Percentiles rank a stretch among this genome's conserved stretches.
These are phyloP conservation scores for Rhodotorula sp. DNA, from an alignment of 1,284 basidiomycete genomes.

Conservation along the genomic window DNA sequence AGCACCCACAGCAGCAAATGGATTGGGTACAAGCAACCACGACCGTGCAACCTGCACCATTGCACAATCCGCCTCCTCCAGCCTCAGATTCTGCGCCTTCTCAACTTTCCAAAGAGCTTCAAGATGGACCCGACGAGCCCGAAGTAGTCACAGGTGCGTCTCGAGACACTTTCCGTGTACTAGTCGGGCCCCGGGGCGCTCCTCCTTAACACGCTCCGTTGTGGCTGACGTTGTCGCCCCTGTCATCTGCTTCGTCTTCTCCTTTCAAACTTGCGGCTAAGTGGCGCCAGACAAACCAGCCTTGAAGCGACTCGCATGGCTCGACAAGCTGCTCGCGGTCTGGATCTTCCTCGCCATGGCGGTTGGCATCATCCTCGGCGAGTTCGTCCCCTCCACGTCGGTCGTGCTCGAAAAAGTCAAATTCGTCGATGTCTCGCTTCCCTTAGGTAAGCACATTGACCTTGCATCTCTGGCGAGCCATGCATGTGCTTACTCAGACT, in stretches of 20 bases:
- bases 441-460: too few relatives aligned
- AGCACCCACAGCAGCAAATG: too few relatives aligned
- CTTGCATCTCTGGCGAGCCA: neutral
- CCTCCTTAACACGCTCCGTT: neutral
- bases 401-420: constrained; percentile 44
- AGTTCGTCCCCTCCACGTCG: constrained; percentile 41
- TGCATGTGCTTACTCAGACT: neutral
- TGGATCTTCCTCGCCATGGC: constrained; percentile 75
- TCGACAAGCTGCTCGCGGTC: constrained; percentile 69
- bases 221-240: neutral
- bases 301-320: constrained; percentile 50
- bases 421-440: constrained; percentile 47
- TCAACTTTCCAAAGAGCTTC: too few relatives aligned
- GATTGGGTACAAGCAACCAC: too few relatives aligned
- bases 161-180: too few relatives aligned
- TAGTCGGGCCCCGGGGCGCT: neutral
- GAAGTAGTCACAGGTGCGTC: too few relatives aligned
- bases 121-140: too few relatives aligned
- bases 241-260: neutral
- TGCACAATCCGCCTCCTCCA: too few relatives aligned
- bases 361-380: constrained; percentile 70
- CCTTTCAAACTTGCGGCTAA: too few relatives aligned
- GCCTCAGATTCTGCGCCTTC: too few relatives aligned
- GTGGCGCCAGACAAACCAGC: constrained; percentile 28
- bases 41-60: too few relatives aligned